Evolutionary conservation across 371 early-diverging fungal species (phyloP), one percentile per base, ranked within the genome.

Genomic region (Nematocida major): DNA sequence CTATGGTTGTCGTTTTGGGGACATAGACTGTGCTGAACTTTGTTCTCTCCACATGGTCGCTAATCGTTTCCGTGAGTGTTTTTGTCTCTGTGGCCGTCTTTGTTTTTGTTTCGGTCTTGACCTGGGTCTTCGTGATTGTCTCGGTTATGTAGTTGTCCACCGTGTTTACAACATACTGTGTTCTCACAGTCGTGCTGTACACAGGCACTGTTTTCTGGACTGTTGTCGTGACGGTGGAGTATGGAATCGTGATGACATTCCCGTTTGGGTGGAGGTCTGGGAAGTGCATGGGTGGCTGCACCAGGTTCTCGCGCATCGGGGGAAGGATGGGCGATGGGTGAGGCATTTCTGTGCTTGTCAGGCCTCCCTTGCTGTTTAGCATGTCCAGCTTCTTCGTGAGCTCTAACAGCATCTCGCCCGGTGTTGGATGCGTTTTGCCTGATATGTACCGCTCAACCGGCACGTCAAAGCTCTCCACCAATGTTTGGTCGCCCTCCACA

Each of bases 81-180:
- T 13, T 22, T 11, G 20, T 65, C 30, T n/a, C 18, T 2, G 59
- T 59, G 18, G 22, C 18, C 3, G 65, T 63, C 39, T 47, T 40
- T 38, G 38, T 30, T 45, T 65, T 62, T 2, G 59, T 69, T 18
- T 22, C 15, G 4, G 70, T 69, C 34, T 45, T 53, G 11, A 43
- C 48, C 11, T 26, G 13, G n/a, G 70, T 69, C 36, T 47, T 57
- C 7, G 70, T 69, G 15, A 45, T 40, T 13, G 70, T 69, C 20
- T 69, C 48, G 5, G 70, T 69, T 22, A 63, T 61, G 26, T 63
- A 69, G 42, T 61, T 69, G 40, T 69, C 70, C 34, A 69, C 70
- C 34, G 70, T 69, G 43, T 69, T 69, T 28, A 69, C 43, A 3
- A 69, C 59, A 28, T 69, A 69, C 26, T 69, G 18, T 1, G 70